phyloP scores from a whole-genome alignment of 352 stramenopile genomes.

The Halophytophthora batemanensis region DNA sequence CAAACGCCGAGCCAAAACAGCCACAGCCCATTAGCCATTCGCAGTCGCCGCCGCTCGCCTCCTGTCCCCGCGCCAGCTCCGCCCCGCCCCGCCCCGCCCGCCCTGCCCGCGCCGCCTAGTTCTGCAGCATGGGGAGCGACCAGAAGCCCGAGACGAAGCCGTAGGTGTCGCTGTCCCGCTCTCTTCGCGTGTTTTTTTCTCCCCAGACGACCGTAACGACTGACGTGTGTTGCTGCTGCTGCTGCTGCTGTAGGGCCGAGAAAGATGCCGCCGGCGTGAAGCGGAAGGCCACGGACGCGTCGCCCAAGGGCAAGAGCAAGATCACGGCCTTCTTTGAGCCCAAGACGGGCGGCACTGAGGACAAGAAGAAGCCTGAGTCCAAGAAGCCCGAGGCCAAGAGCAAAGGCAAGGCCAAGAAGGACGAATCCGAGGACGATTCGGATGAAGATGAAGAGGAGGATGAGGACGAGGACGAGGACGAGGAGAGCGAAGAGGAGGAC shows the following conservation, averaged over 20 bases:
- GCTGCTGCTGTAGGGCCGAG: slow-evolving; percentile 23
- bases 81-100: too few relatives aligned
- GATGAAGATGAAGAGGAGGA: slow-evolving; percentile 53
- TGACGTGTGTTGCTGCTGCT: slow-evolving; percentile 6
- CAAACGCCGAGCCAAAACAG: too few relatives aligned
- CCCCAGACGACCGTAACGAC: neutral
- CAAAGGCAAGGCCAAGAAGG: slow-evolving; percentile 41
- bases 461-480: slow-evolving; percentile 39
- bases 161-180: slow-evolving; percentile 18
- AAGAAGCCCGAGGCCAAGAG: slow-evolving; percentile 23
- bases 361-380: slow-evolving; percentile 11
- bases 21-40: too few relatives aligned
- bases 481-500: slow-evolving; percentile 46
- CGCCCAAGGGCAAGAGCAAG: too few relatives aligned
- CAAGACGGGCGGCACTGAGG: slow-evolving; percentile 17
- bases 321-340: slow-evolving; percentile 27
- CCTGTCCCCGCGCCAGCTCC: too few relatives aligned
- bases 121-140: slow-evolving; percentile 29
- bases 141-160: slow-evolving; percentile 36
- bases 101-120: too few relatives aligned
- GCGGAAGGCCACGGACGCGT: slow-evolving; percentile 39
- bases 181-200: neutral
- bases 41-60: too few relatives aligned
- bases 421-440: slow-evolving; percentile 39
- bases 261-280: slow-evolving; percentile 35